Base-by-base conservation (phyloP, 306 rosid species). In the Cucurbita pepo region DNA sequence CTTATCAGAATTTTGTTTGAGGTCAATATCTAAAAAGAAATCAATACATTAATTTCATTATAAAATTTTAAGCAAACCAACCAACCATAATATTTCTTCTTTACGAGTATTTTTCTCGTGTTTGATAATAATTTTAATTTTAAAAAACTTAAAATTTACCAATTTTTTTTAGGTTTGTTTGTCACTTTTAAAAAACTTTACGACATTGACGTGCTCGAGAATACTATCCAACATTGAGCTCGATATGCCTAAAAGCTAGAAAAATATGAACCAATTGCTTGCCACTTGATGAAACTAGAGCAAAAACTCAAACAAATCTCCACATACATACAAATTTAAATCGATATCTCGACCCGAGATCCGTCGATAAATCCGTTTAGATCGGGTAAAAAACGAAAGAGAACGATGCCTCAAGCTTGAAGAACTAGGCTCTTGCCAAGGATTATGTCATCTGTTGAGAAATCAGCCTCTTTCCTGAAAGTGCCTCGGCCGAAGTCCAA, bases 401-500 rank as follows among this genome's bases (percentile, higher is more conserved):
- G 69, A 71, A 12, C 19, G 51, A 72, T 21, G 55, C 37, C 40
- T 51, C 79, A 83, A 74, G 77, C 70, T 21, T 84, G 88, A 61
- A 83, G 89, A 75, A 91, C 91, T 71, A 94, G 86, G 69, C 78
- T 82, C 88, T 91, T 94, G 76, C 96, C 97, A 40, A 94, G 92
- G 75, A 94, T 94, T 5, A 91, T 81, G 85, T 94, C 99, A 84
- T 94, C 99, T 7, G 99, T 91, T 47, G 86, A 78, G 77, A 91
- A 94, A 85, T 94, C 97, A 61, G 99, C 88, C 73, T 76, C 97
- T 84, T 94, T 94, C 48, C 99, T 79, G 86, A 47, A 91, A 36
- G 97, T 89, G 65, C 99, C 97, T 83, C 96, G 81, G 0, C 97
- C 99, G 71, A 94, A 94, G 83, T 94, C 99, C 40, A 89, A 78